Conservation (phyloP, 306 rosid species). For the Quercus agrifolia region DNA sequence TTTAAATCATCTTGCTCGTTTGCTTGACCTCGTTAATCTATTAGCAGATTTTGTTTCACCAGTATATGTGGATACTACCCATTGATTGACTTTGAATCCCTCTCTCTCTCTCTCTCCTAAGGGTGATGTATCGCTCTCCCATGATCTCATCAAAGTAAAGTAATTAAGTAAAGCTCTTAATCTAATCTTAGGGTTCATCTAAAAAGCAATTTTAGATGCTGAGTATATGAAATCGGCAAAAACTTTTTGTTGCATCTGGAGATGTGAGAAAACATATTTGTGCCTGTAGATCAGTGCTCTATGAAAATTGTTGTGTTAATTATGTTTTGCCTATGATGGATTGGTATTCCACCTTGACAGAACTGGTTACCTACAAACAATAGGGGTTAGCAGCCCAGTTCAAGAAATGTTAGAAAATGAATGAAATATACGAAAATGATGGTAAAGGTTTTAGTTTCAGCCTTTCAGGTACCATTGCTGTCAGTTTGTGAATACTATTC, state of each 20-base stretch:
- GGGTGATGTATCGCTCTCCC: neutral
- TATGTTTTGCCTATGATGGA: neutral
- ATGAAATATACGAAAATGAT: too few species aligned
- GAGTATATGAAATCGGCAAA: conserved; percentile 41
- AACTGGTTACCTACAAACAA: too few species aligned
- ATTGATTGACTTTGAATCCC: neutral
- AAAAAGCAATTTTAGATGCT: too few species aligned
- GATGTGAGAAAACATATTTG: conserved; percentile 90
- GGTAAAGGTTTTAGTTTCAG: too few species aligned
- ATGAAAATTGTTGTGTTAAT: neutral
- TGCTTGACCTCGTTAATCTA: neutral
- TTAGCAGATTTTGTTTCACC: neutral
- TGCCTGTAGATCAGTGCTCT: conserved; percentile 64
- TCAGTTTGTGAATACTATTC: too few species aligned
- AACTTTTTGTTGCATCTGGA: conserved; percentile 90
- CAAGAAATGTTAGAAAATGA: too few species aligned
- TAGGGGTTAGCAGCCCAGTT: too few species aligned
- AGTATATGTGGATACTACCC: neutral
- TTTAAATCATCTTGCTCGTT: neutral
- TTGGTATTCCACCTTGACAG: neutral
- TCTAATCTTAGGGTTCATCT: neutral
- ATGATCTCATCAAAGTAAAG: neutral
- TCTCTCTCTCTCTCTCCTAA: neutral
- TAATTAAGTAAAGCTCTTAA: neutral
- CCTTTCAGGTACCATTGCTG: too few species aligned